These are phyloP conservation scores for Phytophthora aleatoria DNA, from an alignment of 352 stramenopile genomes.

Conservation along the genomic window DNA sequence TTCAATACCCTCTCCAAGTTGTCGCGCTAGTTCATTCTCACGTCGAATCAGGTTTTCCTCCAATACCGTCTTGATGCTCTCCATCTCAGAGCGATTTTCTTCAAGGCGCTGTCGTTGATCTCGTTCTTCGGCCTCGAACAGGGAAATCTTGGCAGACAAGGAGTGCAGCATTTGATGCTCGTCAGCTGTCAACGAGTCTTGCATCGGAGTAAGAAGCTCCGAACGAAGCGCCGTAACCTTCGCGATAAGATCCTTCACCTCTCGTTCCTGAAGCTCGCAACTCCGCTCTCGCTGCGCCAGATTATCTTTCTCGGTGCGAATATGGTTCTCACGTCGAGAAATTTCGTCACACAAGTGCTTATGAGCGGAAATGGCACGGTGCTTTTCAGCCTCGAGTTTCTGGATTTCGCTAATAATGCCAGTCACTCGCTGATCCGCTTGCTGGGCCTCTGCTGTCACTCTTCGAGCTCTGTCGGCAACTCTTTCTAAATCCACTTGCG, in stretches of 20 bases:
- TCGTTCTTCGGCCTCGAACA: slow-evolving; percentile 89
- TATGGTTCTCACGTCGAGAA: slow-evolving; percentile 70
- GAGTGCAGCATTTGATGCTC: slow-evolving; percentile 61
- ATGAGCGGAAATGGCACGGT: slow-evolving; percentile 73
- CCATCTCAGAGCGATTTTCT: slow-evolving; percentile 87
- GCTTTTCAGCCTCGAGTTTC: slow-evolving; percentile 80
- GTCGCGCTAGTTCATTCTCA: slow-evolving; percentile 62
- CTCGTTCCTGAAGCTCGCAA: slow-evolving; percentile 62
- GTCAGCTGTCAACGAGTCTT: slow-evolving; percentile 63
- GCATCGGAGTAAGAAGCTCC: slow-evolving; percentile 79
- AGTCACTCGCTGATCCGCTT: slow-evolving; percentile 89
- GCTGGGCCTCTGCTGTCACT: slow-evolving; percentile 87
- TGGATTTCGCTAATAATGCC: slow-evolving; percentile 85
- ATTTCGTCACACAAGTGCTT: slow-evolving; percentile 87
- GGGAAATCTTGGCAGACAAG: slow-evolving; percentile 69
- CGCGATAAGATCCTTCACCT: slow-evolving; percentile 62
- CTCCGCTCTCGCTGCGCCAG: slow-evolving; percentile 58
- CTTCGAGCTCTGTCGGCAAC: slow-evolving; percentile 80
- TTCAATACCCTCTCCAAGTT: slow-evolving; percentile 70
- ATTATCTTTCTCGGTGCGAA: slow-evolving; percentile 65
- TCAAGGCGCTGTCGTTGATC: slow-evolving; percentile 83
- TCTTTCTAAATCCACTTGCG: slow-evolving; percentile 75
- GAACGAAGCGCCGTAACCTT: slow-evolving; percentile 56
- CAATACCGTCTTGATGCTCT: slow-evolving; percentile 90
- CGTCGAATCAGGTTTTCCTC: slow-evolving; percentile 93